Evolutionary conservation across 1,284 basidiomycete species (phyloP).

Genomic region (Xerocomus amazonicus): DNA sequence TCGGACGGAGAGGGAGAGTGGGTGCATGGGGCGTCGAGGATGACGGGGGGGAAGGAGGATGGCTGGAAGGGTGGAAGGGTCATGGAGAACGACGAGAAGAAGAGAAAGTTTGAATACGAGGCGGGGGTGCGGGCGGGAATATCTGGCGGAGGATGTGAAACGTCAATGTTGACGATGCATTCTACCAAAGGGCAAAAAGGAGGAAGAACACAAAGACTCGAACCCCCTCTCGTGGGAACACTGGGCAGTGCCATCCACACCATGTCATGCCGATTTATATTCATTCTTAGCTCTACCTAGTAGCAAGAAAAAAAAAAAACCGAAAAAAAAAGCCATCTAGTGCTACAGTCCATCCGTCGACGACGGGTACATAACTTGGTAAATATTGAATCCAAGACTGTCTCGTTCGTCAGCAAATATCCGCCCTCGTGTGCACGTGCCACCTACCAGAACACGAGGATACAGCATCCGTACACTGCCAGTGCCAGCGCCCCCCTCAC

Average conservation of each 20-base stretch:
- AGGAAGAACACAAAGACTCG: neutral
- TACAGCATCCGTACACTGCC: constrained; percentile 71
- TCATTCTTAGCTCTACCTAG: too few relatives aligned
- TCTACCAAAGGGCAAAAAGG: too few relatives aligned
- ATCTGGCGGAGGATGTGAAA: too few relatives aligned
- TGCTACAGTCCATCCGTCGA: constrained; percentile 11
- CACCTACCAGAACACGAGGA: constrained; percentile 86
- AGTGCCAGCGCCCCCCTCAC: constrained; percentile 66
- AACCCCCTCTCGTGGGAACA: constrained; percentile 26
- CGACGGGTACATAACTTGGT: constrained; percentile 46
- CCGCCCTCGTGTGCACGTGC: neutral
- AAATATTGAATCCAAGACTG: constrained; percentile 77
- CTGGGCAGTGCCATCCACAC: neutral
- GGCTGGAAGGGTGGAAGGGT: constrained; percentile 3
- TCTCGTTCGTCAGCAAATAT: constrained; percentile 5
- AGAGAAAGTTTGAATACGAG: neutral
- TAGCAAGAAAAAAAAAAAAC: too few relatives aligned
- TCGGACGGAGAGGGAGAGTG: constrained; percentile 24
- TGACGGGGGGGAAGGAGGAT: constrained; percentile 2
- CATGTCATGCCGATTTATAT: too few relatives aligned
- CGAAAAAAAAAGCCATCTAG: constrained; percentile 5
- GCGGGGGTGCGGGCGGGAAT: too few relatives aligned
- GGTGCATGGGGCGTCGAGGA: constrained; percentile 2
- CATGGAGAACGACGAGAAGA: constrained; percentile 9
- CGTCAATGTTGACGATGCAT: too few relatives aligned